phyloP scores from a whole-genome alignment of 805 yeast genomes.

The Grigorovia jiainica region DNA sequence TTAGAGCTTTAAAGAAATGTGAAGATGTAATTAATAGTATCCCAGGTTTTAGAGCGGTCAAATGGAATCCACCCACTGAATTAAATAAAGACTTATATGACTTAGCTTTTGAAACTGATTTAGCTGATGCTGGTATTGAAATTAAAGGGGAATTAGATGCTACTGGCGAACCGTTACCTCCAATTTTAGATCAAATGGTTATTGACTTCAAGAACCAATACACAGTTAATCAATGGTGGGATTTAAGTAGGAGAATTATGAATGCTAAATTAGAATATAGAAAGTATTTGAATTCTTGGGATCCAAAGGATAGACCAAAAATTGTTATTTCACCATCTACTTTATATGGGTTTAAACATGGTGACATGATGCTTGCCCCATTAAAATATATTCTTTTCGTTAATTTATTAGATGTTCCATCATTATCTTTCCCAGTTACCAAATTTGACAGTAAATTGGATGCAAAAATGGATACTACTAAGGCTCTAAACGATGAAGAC shows the following conservation, averaged over 20 bases:
- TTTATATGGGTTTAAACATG: conserved; percentile 9
- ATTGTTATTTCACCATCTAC: conserved; percentile 9
- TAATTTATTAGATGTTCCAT: conserved; percentile 11
- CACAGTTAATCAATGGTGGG: conserved; percentile 14
- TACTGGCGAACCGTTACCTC: conserved; percentile 11
- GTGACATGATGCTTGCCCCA: conserved; percentile 12
- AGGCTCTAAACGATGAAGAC: conserved; percentile 9
- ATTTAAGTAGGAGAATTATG: conserved; percentile 7
- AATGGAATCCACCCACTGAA: conserved; percentile 11
- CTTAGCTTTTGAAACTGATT: conserved; percentile 11
- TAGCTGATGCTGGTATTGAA: conserved; percentile 14
- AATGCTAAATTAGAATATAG: conserved; percentile 9
- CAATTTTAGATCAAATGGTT: conserved; percentile 10
- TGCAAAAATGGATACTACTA: conserved; percentile 3
- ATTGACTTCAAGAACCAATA: conserved; percentile 2
- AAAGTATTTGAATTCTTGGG: conserved; percentile 9
- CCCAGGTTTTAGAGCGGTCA: conserved; percentile 10
- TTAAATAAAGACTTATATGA: conserved; percentile 7
- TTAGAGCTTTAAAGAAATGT: conserved; percentile 11
- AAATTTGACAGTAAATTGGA: conserved; percentile 5
- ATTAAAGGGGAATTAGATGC: conserved; percentile 8
- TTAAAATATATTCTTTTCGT: conserved; percentile 10
- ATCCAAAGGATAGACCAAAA: conserved; percentile 7
- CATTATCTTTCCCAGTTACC: conserved; percentile 9
- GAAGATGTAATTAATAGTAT: conserved; percentile 6